These are phyloP conservation scores for Cercophora samala DNA, from an alignment of 495 filamentous ascomycete species.

Conservation along the genomic window DNA sequence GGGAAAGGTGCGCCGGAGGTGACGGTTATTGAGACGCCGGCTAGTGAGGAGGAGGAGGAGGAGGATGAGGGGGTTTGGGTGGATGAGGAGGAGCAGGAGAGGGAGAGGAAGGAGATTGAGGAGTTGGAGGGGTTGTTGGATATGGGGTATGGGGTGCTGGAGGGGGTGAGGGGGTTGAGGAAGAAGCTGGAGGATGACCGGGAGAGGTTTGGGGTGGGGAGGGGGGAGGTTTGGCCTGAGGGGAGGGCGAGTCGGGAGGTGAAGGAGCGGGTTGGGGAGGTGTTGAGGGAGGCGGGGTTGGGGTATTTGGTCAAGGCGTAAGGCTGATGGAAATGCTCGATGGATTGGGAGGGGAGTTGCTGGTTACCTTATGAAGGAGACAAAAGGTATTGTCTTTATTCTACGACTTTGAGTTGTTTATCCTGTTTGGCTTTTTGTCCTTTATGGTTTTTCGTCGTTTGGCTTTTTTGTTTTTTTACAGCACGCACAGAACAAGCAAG, in stretches of 20 bases:
- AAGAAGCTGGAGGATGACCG: constrained; percentile 32
- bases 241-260: neutral
- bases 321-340: neutral
- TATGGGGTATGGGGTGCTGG: constrained; percentile 6
- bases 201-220: constrained; percentile 43
- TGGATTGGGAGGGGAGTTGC: too few species aligned
- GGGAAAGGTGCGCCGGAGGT: constrained; percentile 38
- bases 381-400: too few species aligned
- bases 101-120: constrained; percentile 21
- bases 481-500: neutral
- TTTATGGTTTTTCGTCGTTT: neutral
- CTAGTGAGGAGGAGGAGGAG: constrained; percentile 25
- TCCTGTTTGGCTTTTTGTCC: neutral
- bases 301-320: neutral
- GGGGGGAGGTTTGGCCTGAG: neutral
- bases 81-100: constrained; percentile 20
- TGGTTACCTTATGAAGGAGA: too few species aligned
- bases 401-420: neutral
- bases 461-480: neutral
- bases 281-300: constrained; percentile 26
- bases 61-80: constrained; percentile 24
- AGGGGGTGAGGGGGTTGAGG: neutral
- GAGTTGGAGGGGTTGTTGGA: constrained; percentile 34
- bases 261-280: constrained; percentile 23
- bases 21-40: constrained; percentile 28